These are phyloP conservation scores for Elymus sibiricus DNA, from an alignment of 176 grass and related monocot genomes.

Conservation along the genomic window DNA sequence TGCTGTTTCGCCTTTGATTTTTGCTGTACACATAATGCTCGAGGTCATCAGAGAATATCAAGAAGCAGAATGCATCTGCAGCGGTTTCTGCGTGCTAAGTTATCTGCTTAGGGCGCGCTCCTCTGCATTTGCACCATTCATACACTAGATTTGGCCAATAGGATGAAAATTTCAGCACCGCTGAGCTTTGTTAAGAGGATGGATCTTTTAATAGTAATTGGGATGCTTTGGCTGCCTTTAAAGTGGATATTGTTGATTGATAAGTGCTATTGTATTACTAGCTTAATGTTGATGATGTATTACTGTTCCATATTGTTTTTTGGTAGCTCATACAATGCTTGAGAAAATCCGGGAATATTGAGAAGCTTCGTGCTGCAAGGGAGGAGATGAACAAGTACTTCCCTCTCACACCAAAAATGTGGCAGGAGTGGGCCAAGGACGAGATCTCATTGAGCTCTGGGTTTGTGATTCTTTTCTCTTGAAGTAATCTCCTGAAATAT, in stretches of 20 bases:
- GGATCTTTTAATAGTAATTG: neutral
- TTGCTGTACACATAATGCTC: slow-evolving; percentile 63
- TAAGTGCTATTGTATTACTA: neutral
- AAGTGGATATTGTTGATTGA: neutral
- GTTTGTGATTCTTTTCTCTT: slow-evolving; percentile 26
- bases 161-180: neutral
- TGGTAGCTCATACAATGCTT: slow-evolving; percentile 72
- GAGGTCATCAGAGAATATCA: slow-evolving; percentile 70
- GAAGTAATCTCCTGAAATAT: neutral
- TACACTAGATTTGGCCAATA: neutral
- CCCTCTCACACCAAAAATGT: slow-evolving; percentile 76
- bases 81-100: neutral
- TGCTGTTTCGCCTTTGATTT: neutral
- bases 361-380: slow-evolving; percentile 74
- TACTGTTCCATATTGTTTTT: neutral
- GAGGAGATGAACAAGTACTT: slow-evolving; percentile 77
- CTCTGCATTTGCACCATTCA: neutral
- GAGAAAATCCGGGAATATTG: slow-evolving; percentile 76
- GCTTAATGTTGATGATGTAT: neutral
- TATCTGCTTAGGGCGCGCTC: neutral
- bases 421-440: slow-evolving; percentile 94
- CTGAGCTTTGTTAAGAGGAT: neutral
- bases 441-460: slow-evolving; percentile 66
- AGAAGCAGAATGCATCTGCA: slow-evolving; percentile 32
- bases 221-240: slow-evolving; percentile 4